Percentiles rank a stretch among this genome's conserved stretches.
phyloP scores from a whole-genome alignment of 139 green algal species.

The Dunaliella primolecta region DNA sequence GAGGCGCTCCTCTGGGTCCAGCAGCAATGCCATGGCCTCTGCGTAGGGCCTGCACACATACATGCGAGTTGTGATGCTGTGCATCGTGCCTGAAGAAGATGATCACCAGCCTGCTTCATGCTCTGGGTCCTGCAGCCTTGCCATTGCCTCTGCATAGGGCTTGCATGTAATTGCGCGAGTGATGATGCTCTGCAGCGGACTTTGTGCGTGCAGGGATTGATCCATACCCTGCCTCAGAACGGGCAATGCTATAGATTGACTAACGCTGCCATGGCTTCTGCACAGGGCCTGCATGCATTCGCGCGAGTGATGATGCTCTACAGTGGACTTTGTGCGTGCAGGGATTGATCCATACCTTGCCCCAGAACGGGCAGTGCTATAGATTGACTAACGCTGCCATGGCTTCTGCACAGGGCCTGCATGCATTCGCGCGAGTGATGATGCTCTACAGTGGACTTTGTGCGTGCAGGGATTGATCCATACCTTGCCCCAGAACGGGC shows the following conservation, averaged over 20 bases:
- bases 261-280: not conserved
- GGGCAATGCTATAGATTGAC: no score
- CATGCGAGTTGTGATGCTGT: no score
- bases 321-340: not conserved
- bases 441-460: not conserved
- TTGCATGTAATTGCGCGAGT: constrained; percentile 7
- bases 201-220: no score
- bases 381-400: not conserved
- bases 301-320: not conserved
- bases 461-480: no score
- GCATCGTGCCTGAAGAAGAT: no score
- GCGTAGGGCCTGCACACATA: constrained; percentile 29
- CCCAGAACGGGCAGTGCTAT: no score
- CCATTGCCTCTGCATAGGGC: constrained; percentile 67
- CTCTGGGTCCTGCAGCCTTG: constrained; percentile 73
- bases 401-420: not conserved
- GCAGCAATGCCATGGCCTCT: constrained; percentile 73
- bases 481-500: no score
- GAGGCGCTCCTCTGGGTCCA: constrained; percentile 67
- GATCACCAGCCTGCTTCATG: no score
- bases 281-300: not conserved
- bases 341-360: no score
- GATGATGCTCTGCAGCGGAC: no score
- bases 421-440: not conserved
- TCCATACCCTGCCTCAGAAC: no score